Evolutionary conservation across 192 early-diverging fungal species (phyloP).

Genomic region (Umbelopsis isabellina): DNA sequence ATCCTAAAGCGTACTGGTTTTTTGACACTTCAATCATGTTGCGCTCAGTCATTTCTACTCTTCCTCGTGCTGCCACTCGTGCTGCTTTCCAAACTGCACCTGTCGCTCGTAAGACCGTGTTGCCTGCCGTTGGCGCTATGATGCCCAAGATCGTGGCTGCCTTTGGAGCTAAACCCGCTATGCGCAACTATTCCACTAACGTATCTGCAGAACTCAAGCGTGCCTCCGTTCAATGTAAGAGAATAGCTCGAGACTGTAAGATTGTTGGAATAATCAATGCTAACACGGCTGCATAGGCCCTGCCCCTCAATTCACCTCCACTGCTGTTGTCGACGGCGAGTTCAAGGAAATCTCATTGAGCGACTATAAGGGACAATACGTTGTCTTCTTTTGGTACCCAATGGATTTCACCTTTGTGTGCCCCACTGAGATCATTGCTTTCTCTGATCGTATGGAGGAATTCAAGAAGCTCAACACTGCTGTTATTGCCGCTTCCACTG

Average conservation of each 20-base stretch:
- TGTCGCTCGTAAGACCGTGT: background rate
- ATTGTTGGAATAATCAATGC: background rate
- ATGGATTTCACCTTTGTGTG: constrained; percentile 79
- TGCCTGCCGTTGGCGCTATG: background rate
- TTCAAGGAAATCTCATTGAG: constrained; percentile 70
- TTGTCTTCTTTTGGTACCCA: constrained; percentile 79
- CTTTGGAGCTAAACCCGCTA: background rate
- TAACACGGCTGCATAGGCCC: constrained; percentile 33
- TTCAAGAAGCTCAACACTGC: constrained; percentile 81
- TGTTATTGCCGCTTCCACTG: constrained; percentile 72
- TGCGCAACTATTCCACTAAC: background rate
- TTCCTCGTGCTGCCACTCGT: constrained; percentile 18
- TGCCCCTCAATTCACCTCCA: constrained; percentile 69
- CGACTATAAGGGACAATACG: constrained; percentile 49
- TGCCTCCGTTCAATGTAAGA: constrained; percentile 23
- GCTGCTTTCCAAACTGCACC: constrained; percentile 14
- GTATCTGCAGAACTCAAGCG: constrained; percentile 13
- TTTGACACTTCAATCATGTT: constrained; percentile 5
- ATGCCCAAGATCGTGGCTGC: background rate
- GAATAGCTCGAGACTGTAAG: background rate
- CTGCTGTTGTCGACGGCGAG: constrained; percentile 68
- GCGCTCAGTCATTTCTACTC: constrained; percentile 15
- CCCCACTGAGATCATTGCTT: constrained; percentile 93
- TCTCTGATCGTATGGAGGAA: constrained; percentile 80
- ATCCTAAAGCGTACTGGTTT: no score